Percentiles rank a stretch among this genome's conserved stretches.
Conservation (phyloP, 441 rosid species). For the Arabidopsis hybrid region DNA sequence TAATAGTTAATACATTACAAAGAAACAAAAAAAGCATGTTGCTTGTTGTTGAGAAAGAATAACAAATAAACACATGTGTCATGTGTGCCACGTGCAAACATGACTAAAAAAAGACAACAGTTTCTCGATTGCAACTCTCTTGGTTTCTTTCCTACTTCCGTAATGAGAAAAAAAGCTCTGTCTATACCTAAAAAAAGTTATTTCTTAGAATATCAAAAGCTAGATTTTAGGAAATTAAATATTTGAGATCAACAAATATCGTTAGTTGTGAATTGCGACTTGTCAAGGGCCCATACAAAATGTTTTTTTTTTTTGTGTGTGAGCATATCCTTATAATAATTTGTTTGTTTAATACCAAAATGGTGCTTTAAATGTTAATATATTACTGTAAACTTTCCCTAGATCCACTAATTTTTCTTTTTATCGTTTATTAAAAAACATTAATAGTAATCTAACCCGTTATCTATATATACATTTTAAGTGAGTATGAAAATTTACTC, state of each 20-base stretch:
- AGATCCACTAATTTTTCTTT: not conserved
- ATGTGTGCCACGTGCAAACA: constrained; percentile 19
- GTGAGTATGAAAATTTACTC: not conserved
- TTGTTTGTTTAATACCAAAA: constrained; percentile 10
- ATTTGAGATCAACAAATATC: constrained; percentile 13
- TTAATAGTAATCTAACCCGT: not conserved
- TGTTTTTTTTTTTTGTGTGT: not conserved
- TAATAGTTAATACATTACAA: not conserved
- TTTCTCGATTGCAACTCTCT: constrained; percentile 8
- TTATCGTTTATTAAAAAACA: not conserved
- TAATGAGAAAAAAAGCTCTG: not conserved
- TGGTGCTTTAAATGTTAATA: not conserved
- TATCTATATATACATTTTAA: not conserved
- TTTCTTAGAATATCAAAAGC: not conserved
- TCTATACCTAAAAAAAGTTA: not conserved
- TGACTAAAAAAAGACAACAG: not conserved
- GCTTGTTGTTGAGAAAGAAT: not conserved
- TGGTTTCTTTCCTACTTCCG: not conserved
- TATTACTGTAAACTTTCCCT: not conserved
- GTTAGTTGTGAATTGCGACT: constrained; percentile 11
- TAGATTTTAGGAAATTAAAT: not conserved
- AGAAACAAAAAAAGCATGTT: not conserved
- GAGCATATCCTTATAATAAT: constrained; percentile 16
- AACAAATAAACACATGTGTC: not conserved
- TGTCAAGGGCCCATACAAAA: constrained; percentile 3